Evolutionary conservation across 805 yeast species (phyloP).

Genomic region (Candida hungchunana): DNA sequence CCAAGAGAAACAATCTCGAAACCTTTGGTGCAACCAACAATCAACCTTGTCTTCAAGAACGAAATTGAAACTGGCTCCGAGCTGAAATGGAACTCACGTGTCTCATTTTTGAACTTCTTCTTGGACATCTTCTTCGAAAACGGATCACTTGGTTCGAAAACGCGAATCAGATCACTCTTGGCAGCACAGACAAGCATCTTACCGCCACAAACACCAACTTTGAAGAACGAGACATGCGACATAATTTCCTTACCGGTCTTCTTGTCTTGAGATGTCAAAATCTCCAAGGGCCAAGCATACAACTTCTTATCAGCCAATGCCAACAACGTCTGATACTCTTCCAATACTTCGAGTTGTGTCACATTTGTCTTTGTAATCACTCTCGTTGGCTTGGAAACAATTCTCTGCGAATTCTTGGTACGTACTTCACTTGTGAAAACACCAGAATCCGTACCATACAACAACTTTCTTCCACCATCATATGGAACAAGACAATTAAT

Average conservation of each 20-base stretch:
- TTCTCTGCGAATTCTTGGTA: constrained; percentile 40
- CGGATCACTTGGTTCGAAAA: constrained; percentile 87
- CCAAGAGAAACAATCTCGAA: constrained; percentile 90
- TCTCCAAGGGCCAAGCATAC: constrained; percentile 73
- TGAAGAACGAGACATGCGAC: constrained; percentile 86
- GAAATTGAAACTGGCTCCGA: constrained; percentile 92
- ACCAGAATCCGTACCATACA: constrained; percentile 91
- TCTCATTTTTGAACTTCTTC: constrained; percentile 64
- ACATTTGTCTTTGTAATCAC: constrained; percentile 73
- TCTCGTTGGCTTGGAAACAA: constrained; percentile 68
- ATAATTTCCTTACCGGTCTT: constrained; percentile 73
- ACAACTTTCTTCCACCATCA: constrained; percentile 87
- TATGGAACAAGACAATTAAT: constrained; percentile 91
- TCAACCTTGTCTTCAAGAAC: constrained; percentile 79
- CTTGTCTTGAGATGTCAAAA: constrained; percentile 46
- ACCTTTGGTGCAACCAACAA: constrained; percentile 95
- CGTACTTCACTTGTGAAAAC: constrained; percentile 76
- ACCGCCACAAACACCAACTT: constrained; percentile 90
- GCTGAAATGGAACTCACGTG: constrained; percentile 72
- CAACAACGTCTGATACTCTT: constrained; percentile 80
- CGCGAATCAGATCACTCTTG: constrained; percentile 74
- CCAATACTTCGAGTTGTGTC: constrained; percentile 85
- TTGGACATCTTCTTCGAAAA: constrained; percentile 53
- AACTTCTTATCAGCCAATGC: constrained; percentile 79
- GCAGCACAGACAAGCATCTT: constrained; percentile 86